A percentile compares a stretch with the other conserved stretches of the same genome.
Conservation (phyloP, 1,139 yeast genomes). For the Suhomyces bolitotheri region DNA sequence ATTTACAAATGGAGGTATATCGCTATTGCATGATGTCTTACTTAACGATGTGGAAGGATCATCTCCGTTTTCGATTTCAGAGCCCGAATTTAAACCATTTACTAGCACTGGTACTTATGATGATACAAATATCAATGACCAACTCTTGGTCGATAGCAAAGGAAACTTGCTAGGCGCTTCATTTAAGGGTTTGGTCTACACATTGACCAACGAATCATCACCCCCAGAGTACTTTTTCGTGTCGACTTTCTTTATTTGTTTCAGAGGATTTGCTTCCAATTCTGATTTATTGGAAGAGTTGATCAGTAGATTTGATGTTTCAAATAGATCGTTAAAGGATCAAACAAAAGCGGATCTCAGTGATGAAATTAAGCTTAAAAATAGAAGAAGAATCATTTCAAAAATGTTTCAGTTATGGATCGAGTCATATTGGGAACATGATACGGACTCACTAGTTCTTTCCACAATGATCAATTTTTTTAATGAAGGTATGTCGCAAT, state of each 20-base stretch:
- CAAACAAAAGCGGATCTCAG: constrained; percentile 38
- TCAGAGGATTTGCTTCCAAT: constrained; percentile 72
- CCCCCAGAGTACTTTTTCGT: constrained; percentile 71
- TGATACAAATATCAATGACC: constrained; percentile 33
- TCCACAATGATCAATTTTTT: constrained; percentile 75
- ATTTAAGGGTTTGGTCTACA: constrained; percentile 67
- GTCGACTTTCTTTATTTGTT: constrained; percentile 79
- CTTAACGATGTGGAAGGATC: constrained; percentile 39
- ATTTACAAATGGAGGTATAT: constrained; percentile 60
- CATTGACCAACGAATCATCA: constrained; percentile 69
- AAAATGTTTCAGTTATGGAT: constrained; percentile 78
- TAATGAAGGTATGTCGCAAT: constrained; percentile 63
- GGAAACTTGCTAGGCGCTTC: constrained; percentile 76
- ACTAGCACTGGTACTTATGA: constrained; percentile 21
- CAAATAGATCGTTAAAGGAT: constrained; percentile 31
- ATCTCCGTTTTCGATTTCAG: constrained; percentile 44
- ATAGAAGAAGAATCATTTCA: constrained; percentile 66
- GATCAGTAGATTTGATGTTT: constrained; percentile 62
- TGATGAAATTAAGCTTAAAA: constrained; percentile 55
- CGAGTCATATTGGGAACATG: constrained; percentile 81
- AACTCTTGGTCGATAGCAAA: constrained; percentile 46
- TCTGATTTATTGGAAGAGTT: constrained; percentile 69
- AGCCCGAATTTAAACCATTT: constrained; percentile 40
- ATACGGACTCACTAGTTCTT: constrained; percentile 57
- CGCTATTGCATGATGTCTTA: constrained; percentile 50